Base-by-base conservation (phyloP, 2,329 filamentous ascomycete genomes). In the Hypoxylon sp. region DNA sequence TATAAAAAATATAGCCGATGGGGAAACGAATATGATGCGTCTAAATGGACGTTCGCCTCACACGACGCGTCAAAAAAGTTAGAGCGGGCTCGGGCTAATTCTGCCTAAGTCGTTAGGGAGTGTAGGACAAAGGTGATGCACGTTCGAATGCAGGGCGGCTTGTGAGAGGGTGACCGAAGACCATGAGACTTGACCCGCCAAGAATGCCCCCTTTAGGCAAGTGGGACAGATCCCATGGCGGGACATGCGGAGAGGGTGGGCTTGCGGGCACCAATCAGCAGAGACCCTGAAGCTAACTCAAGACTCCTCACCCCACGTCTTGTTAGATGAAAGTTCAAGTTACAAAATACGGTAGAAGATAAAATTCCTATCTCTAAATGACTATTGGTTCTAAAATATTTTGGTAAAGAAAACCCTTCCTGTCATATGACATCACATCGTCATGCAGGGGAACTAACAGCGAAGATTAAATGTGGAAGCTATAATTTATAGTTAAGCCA, bases 221-320 rank as follows among this genome's bases (percentile, higher is more conserved):
- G 69, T 68, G 67, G 69, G 49, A 19, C 38, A 23, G n/a, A 21
- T 36, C 53, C 21, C 60, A 63, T 45, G 62, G 55, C 34, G 57
- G 51, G 59, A 50, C n/a, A 48, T 64, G 48, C 57, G 63, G 65
- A 53, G 62, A 66, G 17, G 19, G 63, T 65, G 65, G 60, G 25
- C 52, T 59, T 70, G 70, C 65, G 70, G 70, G 70, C 67, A 72
- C 69, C 67, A 70, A 70, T 72, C 52, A 69, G 32, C 1, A 36
- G n/a, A 10, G 41, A 34, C 19, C 25, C 9, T 38, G 19, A 23
- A 30, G 19, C 45, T 38, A 48, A 28, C 45, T 49, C 21, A 7
- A 5, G 10, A 28, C 45, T 28, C 5, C 19, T 48, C 23, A 13
- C 45, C 21, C 14, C 14, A 38, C 17, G 21, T 45, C 49, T 38